These are phyloP conservation scores for Fusarium solani-melongenae DNA, from an alignment of 2,329 filamentous ascomycete species.

Conservation along the genomic window DNA sequence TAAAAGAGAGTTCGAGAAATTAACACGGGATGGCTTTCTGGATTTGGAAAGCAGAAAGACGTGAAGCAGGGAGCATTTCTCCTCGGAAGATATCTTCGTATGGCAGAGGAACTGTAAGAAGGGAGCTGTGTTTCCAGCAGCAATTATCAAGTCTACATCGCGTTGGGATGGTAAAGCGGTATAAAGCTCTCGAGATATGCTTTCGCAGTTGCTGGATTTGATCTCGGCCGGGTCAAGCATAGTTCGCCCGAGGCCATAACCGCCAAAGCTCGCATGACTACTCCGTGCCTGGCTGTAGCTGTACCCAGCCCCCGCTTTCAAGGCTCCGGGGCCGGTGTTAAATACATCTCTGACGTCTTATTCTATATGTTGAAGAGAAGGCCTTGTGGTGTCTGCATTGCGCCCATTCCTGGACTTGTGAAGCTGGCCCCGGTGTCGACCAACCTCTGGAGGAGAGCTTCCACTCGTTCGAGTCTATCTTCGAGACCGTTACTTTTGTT, in stretches of 20 bases:
- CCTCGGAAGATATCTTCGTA: not conserved
- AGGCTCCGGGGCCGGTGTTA: not conserved
- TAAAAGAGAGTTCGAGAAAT: not conserved
- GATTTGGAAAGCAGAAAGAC: not conserved
- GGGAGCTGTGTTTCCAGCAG: not conserved
- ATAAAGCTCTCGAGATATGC: not conserved
- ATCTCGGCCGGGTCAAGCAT: not conserved
- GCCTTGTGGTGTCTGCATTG: not conserved
- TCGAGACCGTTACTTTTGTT: not conserved
- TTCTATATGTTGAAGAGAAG: not conserved
- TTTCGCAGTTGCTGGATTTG: not conserved
- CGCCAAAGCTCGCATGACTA: not conserved
- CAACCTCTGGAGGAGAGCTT: not conserved
- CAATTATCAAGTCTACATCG: not conserved
- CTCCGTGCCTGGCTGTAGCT: no score
- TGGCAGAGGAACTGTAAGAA: not conserved
- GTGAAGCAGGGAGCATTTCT: not conserved
- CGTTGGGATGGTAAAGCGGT: not conserved
- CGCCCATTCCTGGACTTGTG: not conserved
- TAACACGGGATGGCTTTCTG: not conserved
- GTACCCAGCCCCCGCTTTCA: not conserved
- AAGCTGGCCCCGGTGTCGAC: not conserved
- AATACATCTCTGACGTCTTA: not conserved
- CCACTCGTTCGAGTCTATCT: not conserved
- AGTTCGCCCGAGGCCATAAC: not conserved